A percentile compares a stretch with the other conserved stretches of the same genome.
phyloP scores from a whole-genome alignment of 2,329 filamentous ascomycete genomes.

The Dactylellina sp. region DNA sequence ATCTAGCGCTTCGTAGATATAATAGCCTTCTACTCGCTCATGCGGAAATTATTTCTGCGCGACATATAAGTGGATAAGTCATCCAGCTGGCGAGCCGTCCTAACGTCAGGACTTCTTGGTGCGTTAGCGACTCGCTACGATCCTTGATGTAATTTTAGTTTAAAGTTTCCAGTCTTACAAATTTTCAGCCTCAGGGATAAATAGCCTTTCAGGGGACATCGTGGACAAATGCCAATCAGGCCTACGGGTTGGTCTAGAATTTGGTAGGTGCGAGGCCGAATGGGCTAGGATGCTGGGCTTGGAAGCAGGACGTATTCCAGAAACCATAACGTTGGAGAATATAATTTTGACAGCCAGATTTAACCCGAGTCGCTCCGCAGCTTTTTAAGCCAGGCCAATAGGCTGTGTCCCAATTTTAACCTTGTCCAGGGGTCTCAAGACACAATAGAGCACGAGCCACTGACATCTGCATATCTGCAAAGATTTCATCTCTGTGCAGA shows the following conservation, averaged over 20 bases:
- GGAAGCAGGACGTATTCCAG: conserved; percentile 15
- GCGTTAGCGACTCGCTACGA: conserved; percentile 48
- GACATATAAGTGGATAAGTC: neutral
- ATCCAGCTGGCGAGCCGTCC: neutral
- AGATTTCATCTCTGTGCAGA: conserved; percentile 16
- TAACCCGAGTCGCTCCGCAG: conserved; percentile 28
- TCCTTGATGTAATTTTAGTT: conserved; percentile 48
- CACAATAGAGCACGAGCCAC: neutral
- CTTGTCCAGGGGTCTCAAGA: conserved; percentile 5
- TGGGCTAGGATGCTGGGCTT: conserved; percentile 19
- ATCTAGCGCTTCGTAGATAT: conserved; percentile 5
- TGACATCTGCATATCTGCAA: neutral
- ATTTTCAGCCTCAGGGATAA: conserved; percentile 51
- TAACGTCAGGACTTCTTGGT: conserved; percentile 5
- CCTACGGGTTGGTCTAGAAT: conserved; percentile 6
- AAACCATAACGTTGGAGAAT: conserved; percentile 41
- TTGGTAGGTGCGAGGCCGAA: conserved; percentile 15
- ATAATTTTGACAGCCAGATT: conserved; percentile 24
- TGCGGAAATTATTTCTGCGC: neutral
- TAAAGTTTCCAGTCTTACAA: conserved; percentile 37
- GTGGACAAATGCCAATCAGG: conserved; percentile 18
- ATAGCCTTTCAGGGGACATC: conserved; percentile 9
- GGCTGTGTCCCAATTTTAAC: conserved; percentile 24
- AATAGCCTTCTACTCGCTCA: neutral
- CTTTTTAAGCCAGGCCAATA: conserved; percentile 22